A percentile compares a stretch with the other conserved stretches of the same genome.
These are phyloP conservation scores for Priceomyces medius DNA, from an alignment of 805 yeast genomes.

Conservation along the genomic window DNA sequence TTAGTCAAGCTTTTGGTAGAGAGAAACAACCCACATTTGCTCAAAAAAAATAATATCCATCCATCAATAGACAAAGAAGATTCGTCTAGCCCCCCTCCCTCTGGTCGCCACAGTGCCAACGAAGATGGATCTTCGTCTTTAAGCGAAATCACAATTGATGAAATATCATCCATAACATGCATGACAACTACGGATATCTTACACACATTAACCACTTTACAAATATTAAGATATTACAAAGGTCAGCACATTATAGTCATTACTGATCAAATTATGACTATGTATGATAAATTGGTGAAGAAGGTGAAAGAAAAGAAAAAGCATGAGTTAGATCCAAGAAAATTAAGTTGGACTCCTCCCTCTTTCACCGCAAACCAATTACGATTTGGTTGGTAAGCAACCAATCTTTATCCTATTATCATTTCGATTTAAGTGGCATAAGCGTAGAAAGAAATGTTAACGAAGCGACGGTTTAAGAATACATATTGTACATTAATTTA, in stretches of 20 bases:
- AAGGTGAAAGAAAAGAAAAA: constrained; percentile 63
- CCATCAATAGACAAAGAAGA: constrained; percentile 32
- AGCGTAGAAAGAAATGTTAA: background rate
- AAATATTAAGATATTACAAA: constrained; percentile 85
- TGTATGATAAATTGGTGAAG: constrained; percentile 62
- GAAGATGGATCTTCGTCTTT: constrained; percentile 11
- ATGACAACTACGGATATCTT: constrained; percentile 96
- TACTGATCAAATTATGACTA: constrained; percentile 76
- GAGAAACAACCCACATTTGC: constrained; percentile 38
- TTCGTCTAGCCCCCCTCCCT: constrained; percentile 20
- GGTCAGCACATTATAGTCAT: constrained; percentile 90
- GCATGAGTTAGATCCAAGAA: constrained; percentile 70
- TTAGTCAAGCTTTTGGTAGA: constrained; percentile 73
- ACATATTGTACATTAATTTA: background rate
- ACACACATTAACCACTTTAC: constrained; percentile 88
- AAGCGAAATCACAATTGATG: constrained; percentile 79
- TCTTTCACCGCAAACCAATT: constrained; percentile 93
- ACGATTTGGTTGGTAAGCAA: constrained; percentile 91
- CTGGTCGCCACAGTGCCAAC: constrained; percentile 9
- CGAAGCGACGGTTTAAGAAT: background rate
- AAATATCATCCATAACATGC: constrained; percentile 78
- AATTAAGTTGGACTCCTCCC: constrained; percentile 91
- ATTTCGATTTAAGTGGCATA: no score
- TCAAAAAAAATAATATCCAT: constrained; percentile 35
- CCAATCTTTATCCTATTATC: no score